Conservation (phyloP, 2,329 filamentous ascomycete genomes). For the Penicillium griseofulvum region DNA sequence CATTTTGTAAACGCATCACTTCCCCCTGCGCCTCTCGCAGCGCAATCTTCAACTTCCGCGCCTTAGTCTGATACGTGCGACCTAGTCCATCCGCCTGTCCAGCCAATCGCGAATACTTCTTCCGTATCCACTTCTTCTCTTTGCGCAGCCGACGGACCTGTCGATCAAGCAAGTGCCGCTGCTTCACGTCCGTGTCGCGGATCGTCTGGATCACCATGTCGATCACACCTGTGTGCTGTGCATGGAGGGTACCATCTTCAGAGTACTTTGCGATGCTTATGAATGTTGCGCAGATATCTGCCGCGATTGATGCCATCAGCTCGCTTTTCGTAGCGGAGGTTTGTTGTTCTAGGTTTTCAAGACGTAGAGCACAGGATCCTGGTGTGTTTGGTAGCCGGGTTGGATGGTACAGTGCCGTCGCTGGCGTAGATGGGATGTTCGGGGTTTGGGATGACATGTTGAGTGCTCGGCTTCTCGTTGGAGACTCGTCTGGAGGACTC, state of each 20-base stretch:
- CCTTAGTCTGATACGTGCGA: constrained; percentile 14
- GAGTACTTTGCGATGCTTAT: constrained; percentile 28
- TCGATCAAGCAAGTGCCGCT: constrained; percentile 20
- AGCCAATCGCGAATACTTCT: constrained; percentile 21
- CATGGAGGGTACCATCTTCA: constrained; percentile 23
- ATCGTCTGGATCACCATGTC: constrained; percentile 29
- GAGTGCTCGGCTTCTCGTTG: background rate
- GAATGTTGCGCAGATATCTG: constrained; percentile 32
- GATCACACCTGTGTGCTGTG: constrained; percentile 25
- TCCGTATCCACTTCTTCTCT: constrained; percentile 21
- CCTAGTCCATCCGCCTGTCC: constrained; percentile 15
- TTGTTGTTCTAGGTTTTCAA: constrained; percentile 22
- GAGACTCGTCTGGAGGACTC: background rate
- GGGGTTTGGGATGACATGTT: constrained; percentile 1
- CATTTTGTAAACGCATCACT: background rate
- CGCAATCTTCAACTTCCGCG: constrained; percentile 6
- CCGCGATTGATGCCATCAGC: constrained; percentile 28
- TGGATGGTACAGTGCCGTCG: background rate
- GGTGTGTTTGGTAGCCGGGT: background rate
- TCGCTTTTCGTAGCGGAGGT: constrained; percentile 19
- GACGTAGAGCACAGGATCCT: constrained; percentile 22
- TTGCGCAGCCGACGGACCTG: constrained; percentile 15
- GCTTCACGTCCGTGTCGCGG: constrained; percentile 15
- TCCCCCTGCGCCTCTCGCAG: constrained; percentile 1
- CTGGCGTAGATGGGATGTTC: background rate